Evolutionary conservation across 2,329 filamentous ascomycete genomes (phyloP).

Genomic region (Aspergillus japonicus): DNA sequence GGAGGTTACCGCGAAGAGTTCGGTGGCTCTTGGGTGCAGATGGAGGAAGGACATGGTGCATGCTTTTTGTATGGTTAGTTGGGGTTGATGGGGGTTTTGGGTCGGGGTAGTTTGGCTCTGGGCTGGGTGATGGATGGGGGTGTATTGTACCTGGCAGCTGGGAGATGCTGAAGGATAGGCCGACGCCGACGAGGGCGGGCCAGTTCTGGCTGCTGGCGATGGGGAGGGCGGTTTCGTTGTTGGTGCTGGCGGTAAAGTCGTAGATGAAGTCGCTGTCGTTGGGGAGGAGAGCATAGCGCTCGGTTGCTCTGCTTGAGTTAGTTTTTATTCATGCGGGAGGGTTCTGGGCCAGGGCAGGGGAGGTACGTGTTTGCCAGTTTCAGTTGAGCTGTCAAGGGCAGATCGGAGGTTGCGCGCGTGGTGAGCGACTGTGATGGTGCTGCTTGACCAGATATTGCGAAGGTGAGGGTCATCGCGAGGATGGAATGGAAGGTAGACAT

Average conservation of each 20-base stretch:
- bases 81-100: background rate
- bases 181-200: constrained; percentile 17
- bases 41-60: constrained; percentile 29
- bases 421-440: constrained; percentile 17
- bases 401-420: constrained; percentile 16
- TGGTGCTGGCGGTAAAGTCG: constrained; percentile 15
- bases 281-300: constrained; percentile 25
- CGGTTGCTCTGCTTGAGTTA: constrained; percentile 13
- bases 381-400: constrained; percentile 22
- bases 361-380: constrained; percentile 23
- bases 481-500: constrained; percentile 5
- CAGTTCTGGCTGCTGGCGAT: constrained; percentile 24
- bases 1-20: constrained; percentile 22
- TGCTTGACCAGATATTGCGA: constrained; percentile 8
- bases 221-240: background rate
- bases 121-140: too few relatives aligned
- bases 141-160: constrained; percentile 25
- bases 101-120: too few relatives aligned
- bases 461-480: constrained; percentile 5
- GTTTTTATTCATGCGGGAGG: too few relatives aligned
- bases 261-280: constrained; percentile 24
- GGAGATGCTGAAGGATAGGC: constrained; percentile 18
- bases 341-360: too few relatives aligned
- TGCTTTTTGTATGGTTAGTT: constrained; percentile 12
- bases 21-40: constrained; percentile 26